Evolutionary conservation across 108 stramenopile species (phyloP).

Genomic region (Skeletonema costatum): DNA sequence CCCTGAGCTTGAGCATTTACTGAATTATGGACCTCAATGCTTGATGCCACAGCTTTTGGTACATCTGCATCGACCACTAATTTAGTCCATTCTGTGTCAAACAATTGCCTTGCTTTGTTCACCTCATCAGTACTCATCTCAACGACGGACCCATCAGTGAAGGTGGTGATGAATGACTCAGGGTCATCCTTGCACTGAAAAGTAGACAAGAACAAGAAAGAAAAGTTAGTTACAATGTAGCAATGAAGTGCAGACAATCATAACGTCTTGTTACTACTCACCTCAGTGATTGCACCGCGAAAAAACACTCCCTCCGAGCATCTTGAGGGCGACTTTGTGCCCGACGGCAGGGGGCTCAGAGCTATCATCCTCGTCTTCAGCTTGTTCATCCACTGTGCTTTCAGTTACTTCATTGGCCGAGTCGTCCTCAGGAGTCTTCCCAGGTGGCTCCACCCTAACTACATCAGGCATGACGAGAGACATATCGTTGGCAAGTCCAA

Average conservation of each 20-base stretch:
- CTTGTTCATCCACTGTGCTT: neutral
- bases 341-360: conserved; percentile 4
- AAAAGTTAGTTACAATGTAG: neutral
- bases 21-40: conserved; percentile 15
- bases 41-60: conserved; percentile 4
- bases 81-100: neutral
- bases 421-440: neutral
- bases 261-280: neutral
- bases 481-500: neutral
- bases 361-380: conserved; percentile 2
- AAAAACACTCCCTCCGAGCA: conserved; percentile 25
- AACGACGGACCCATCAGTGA: neutral
- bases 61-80: neutral
- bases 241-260: neutral
- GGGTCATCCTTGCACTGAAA: conserved; percentile 17
- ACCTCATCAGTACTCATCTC: neutral
- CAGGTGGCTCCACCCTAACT: conserved; percentile 19
- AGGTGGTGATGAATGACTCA: neutral
- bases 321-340: conserved; percentile 12
- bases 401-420: neutral
- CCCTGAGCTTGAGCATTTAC: neutral
- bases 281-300: conserved; percentile 16
- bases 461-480: conserved; percentile 1
- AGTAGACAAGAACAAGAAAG: neutral
- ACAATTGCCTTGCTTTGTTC: neutral